phyloP scores from a whole-genome alignment of 2,329 filamentous ascomycete species.

The Hypomyces perniciosus region DNA sequence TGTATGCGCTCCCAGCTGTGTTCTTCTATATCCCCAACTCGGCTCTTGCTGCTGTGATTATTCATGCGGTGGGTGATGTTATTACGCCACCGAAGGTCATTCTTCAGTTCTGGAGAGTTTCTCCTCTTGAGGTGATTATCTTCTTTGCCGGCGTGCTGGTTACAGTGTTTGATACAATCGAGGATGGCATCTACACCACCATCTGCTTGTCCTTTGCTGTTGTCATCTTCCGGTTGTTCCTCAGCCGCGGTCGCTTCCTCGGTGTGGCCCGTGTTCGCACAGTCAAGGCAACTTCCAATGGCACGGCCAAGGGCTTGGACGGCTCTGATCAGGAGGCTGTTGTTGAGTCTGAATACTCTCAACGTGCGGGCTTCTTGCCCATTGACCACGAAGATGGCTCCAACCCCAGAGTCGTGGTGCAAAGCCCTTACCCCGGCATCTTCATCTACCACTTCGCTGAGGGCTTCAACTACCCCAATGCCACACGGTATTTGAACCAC shows the following conservation, averaged over 20 bases:
- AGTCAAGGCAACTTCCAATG: constrained; percentile 54
- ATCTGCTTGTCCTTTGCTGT: constrained; percentile 64
- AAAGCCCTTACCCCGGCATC: constrained; percentile 46
- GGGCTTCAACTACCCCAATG: constrained; percentile 52
- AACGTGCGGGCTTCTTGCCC: constrained; percentile 40
- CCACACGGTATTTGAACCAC: constrained; percentile 44
- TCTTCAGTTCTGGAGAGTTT: constrained; percentile 84
- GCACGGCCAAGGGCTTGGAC: constrained; percentile 37
- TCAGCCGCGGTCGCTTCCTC: constrained; percentile 71
- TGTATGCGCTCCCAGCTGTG: constrained; percentile 74
- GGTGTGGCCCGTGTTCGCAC: constrained; percentile 79
- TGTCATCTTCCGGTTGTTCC: constrained; percentile 70
- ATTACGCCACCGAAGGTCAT: constrained; percentile 78
- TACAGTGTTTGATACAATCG: constrained; percentile 74
- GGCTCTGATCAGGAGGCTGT: constrained; percentile 26
- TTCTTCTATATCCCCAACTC: constrained; percentile 86
- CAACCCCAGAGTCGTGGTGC: constrained; percentile 41
- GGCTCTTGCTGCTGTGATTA: constrained; percentile 74
- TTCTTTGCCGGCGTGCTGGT: constrained; percentile 83
- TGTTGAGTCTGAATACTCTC: constrained; percentile 37
- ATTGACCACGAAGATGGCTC: constrained; percentile 45
- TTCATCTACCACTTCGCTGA: constrained; percentile 51
- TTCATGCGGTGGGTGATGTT: constrained; percentile 82
- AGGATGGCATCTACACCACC: constrained; percentile 81
- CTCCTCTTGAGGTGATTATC: constrained; percentile 73